Evolutionary conservation across 345 rosid species (phyloP), one percentile per base, ranked within the genome.

Genomic region (Syzygium grande): DNA sequence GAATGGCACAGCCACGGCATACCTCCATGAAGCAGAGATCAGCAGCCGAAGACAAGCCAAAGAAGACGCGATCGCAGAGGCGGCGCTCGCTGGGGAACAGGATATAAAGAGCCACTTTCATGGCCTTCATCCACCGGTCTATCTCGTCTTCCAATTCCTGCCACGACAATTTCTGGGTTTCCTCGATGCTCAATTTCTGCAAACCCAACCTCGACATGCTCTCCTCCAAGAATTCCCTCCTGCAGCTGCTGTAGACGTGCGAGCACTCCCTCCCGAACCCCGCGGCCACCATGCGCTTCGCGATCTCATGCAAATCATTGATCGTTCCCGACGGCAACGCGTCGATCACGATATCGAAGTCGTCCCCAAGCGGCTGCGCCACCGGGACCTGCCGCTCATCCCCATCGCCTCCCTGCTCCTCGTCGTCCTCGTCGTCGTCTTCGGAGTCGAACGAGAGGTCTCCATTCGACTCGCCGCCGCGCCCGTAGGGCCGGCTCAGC

Each of bases 21-120:
- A 95, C 98, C 90, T 97, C 99, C 99, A 97, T 97, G 91, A 97
- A 97, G 1, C 98, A 95, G 51, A 94, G 90, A 88, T 96, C 98
- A 10, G 96, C 94, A 4, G 96, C 96, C 0, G 95, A 91, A 14
- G 96, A 89, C 80, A 95, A 93, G 21, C 98, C 97, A 22, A 93
- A 91, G 87, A 95, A 97, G 68, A 97, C 93, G 4, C 99, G 98
- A 86, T 95, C 98, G 38, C 99, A 97, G 88, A 97, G 90, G n/a
- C 99, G 93, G 5, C 99, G 94, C 90, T 97, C 99, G 85, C 99
- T 96, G 6, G 99, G 99, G 88, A 95, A 97, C 55, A 97, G 94
- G 87, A 97, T 95, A 16, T 96, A 93, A 5, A 97, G 91, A 14
- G 94, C 91, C 38, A 96, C 98, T 51, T 94, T 94, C 4, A 94